These are phyloP conservation scores for Pseudocercospora fuligena DNA, from an alignment of 2,329 filamentous ascomycete species.

Conservation along the genomic window DNA sequence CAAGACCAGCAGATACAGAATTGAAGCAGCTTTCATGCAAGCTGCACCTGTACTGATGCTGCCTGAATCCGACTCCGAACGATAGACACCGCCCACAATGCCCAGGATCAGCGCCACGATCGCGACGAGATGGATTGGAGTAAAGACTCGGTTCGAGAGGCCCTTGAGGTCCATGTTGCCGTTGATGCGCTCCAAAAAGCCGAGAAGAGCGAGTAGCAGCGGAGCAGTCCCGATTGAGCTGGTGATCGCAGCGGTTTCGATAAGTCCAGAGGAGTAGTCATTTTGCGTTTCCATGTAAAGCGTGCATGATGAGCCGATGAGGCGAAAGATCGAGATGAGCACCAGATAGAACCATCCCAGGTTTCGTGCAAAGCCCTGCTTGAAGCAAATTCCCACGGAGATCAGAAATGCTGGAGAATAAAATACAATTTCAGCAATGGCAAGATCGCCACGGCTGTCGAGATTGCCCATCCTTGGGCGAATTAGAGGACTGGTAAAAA, in stretches of 20 bases:
- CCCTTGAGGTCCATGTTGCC: slow-evolving; percentile 24
- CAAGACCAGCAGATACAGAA: slow-evolving; percentile 33
- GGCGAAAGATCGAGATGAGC: slow-evolving; percentile 33
- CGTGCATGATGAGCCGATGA: slow-evolving; percentile 34
- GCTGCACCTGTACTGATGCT: slow-evolving; percentile 23
- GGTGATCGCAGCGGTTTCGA: slow-evolving; percentile 34
- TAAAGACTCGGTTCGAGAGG: slow-evolving; percentile 25
- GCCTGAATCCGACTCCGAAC: slow-evolving; percentile 2
- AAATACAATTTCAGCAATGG: slow-evolving; percentile 35
- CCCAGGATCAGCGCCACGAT: slow-evolving; percentile 34
- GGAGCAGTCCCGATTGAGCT: slow-evolving; percentile 36
- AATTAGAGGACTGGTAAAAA: neutral
- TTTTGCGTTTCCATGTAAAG: slow-evolving; percentile 35
- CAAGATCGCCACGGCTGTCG: slow-evolving; percentile 29
- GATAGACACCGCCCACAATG: slow-evolving; percentile 33
- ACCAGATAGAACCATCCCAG: slow-evolving; percentile 36
- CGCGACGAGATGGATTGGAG: slow-evolving; percentile 30
- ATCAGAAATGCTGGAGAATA: slow-evolving; percentile 30
- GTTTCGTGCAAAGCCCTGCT: slow-evolving; percentile 33
- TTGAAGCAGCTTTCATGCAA: slow-evolving; percentile 26
- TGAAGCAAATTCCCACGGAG: slow-evolving; percentile 29
- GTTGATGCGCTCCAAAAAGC: slow-evolving; percentile 33
- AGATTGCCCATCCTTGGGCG: slow-evolving; percentile 22
- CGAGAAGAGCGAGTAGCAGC: slow-evolving; percentile 34
- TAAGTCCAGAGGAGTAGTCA: slow-evolving; percentile 25